Base-by-base conservation (phyloP, 495 filamentous ascomycete genomes). In the Choiromyces venosus region DNA sequence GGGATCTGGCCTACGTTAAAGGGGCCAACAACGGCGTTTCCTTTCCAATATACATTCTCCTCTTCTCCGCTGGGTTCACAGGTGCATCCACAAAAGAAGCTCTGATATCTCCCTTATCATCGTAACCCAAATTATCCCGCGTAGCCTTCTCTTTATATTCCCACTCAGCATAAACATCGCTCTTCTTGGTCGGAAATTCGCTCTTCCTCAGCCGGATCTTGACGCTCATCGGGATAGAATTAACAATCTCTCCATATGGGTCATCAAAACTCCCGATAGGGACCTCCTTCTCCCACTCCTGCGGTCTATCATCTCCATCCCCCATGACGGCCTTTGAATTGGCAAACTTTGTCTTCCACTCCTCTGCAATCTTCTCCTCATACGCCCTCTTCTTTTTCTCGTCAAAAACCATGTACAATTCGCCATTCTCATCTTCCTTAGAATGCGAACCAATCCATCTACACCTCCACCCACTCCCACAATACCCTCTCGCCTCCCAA, bases 21-120 rank as follows among this genome's bases (percentile, higher is more conserved):
- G 95, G 95, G 4, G 96, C 95, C 25, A 99, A 86, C 36, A 93
- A 87, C 0, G 96, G 94, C 4, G 95, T 98, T 78, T 98, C 94
- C 8, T 89, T 89, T 12, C 94, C 93, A 81, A 97, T 97, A 82
- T 98, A 97, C 68, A 98, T 84, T 73, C 89, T 90, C 68, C 93
- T 86, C 85, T 99, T 99, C 83, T 99, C 95, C 0, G 94, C 97
- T 0, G 94, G 89, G 76, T 90, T 87, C 74, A 97, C 89, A 0
- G 96, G 94, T 36, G 93, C 91, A 72, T 97, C 93, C 21, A 86
- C 86, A 80, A 90, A 98, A 65, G 84, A 86, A 21, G 96, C 95
- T 70, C 91, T 85, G 76, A 91, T 89, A 21, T 96, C 92, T 75
- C 90, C 86, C 61, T 73, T 79, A 38, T 83, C 82, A 25, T 61